Evolutionary conservation across 495 filamentous ascomycete genomes (phyloP).

Genomic region (Aspergillus wentii): DNA sequence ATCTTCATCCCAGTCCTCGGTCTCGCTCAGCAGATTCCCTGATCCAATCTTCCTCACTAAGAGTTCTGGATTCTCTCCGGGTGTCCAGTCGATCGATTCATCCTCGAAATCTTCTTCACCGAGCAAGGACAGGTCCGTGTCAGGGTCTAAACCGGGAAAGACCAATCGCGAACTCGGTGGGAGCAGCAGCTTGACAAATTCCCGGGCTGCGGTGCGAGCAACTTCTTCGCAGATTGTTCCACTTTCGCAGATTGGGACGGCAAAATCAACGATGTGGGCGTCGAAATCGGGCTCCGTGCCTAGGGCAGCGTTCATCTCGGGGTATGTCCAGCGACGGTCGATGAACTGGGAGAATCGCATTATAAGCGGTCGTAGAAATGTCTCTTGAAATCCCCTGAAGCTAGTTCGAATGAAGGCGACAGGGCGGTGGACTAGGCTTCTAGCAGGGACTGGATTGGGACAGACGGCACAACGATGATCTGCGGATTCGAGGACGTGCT

Average conservation of each 20-base stretch:
- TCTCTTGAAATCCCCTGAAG: background rate
- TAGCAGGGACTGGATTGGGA: background rate
- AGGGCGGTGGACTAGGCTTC: slow-evolving; percentile 5
- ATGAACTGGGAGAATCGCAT: slow-evolving; percentile 3
- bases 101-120: background rate
- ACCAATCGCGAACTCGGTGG: background rate
- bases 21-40: background rate
- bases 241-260: slow-evolving; percentile 5
- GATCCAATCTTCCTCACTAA: slow-evolving; percentile 1
- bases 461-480: slow-evolving; percentile 7
- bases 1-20: background rate
- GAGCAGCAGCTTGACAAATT: slow-evolving; percentile 1
- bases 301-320: slow-evolving; percentile 1
- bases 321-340: slow-evolving; percentile 1
- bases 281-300: background rate
- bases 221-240: slow-evolving; percentile 4
- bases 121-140: background rate
- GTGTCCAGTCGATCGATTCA: background rate
- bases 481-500: slow-evolving; percentile 2
- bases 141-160: slow-evolving; percentile 1
- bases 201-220: background rate
- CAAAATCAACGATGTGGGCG: slow-evolving; percentile 9
- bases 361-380: background rate
- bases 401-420: background rate
- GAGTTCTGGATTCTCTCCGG: background rate